These are phyloP conservation scores for Aquilaria yunnanensis DNA, from an alignment of 345 rosid genomes.

Conservation along the genomic window DNA sequence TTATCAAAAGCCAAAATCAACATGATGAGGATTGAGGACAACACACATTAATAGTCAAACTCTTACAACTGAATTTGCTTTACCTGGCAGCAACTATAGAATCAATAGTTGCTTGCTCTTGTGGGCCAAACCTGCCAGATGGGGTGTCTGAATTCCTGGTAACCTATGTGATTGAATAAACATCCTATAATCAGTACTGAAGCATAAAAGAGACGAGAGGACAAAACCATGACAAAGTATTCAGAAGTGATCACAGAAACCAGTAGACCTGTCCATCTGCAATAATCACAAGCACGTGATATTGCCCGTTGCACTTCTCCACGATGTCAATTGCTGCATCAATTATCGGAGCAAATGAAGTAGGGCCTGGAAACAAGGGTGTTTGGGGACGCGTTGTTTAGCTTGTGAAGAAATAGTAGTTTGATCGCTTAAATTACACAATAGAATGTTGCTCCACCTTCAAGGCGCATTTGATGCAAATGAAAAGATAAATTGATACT, in stretches of 20 bases:
- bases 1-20: slow-evolving; percentile 15
- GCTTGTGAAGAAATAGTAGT: too few species aligned
- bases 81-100: slow-evolving; percentile 95
- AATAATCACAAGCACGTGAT: slow-evolving; percentile 85
- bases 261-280: slow-evolving; percentile 86
- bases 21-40: slow-evolving; percentile 4
- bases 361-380: slow-evolving; percentile 54
- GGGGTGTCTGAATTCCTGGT: slow-evolving; percentile 59
- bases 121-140: slow-evolving; percentile 60
- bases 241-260: not conserved
- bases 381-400: too few species aligned
- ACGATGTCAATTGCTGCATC: slow-evolving; percentile 87
- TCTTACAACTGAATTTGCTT: slow-evolving; percentile 10
- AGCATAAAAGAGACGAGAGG: slow-evolving; percentile 1
- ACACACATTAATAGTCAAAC: slow-evolving; percentile 3
- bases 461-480: too few species aligned
- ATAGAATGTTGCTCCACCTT: too few species aligned
- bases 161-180: slow-evolving; percentile 35
- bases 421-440: not conserved
- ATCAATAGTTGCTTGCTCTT: slow-evolving; percentile 75
- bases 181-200: not conserved
- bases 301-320: slow-evolving; percentile 58
- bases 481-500: too few species aligned
- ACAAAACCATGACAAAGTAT: not conserved
- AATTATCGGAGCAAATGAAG: slow-evolving; percentile 89